These are phyloP conservation scores for Gossypium longicalyx DNA, from an alignment of 345 rosid genomes.

Conservation along the genomic window DNA sequence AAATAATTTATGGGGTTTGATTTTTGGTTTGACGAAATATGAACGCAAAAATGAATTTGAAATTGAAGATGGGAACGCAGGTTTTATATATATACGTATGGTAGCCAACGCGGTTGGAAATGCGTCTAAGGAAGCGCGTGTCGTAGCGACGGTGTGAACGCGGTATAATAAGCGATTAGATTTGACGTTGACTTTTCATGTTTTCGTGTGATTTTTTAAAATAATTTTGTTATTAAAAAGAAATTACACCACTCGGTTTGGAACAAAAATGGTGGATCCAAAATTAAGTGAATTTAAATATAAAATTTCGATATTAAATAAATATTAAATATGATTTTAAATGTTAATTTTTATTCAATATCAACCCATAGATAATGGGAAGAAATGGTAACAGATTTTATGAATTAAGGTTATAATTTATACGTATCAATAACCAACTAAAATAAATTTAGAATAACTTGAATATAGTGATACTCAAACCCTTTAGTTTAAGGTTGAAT, in stretches of 20 bases:
- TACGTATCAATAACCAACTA: too few species aligned
- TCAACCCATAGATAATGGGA: too few species aligned
- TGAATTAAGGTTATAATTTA: too few species aligned
- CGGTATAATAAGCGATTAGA: not conserved
- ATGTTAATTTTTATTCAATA: too few species aligned
- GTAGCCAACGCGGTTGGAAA: slow-evolving; percentile 1
- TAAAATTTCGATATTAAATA: too few species aligned
- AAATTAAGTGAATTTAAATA: not conserved
- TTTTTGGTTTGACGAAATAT: not conserved
- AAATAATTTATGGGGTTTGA: not conserved
- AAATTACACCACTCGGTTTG: not conserved
- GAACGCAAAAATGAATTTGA: not conserved
- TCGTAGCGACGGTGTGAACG: not conserved
- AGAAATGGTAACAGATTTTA: too few species aligned
- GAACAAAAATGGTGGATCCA: not conserved
- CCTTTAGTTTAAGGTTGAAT: accelerated
- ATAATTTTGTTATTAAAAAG: not conserved
- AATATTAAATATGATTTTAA: too few species aligned
- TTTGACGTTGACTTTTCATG: not conserved
- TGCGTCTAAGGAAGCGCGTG: not conserved
- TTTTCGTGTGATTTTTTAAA: not conserved
- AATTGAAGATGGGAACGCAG: not conserved
- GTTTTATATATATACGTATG: not conserved
- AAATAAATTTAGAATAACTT: too few species aligned
- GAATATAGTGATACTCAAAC: too few species aligned